Conservation (phyloP, 805 yeast genomes). For the Saturnispora silvae region DNA sequence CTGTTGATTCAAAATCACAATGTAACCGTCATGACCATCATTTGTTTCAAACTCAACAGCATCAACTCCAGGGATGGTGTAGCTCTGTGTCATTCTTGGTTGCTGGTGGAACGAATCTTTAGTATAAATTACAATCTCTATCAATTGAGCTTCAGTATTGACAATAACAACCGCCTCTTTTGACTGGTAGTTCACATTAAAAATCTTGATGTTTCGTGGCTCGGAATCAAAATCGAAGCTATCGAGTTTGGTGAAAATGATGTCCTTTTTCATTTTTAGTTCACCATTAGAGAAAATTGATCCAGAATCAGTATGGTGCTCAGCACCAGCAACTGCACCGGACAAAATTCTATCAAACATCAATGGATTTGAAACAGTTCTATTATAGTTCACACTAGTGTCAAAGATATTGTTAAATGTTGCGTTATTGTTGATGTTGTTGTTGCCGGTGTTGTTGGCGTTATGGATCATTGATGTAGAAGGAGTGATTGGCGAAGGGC, state of each 20-base stretch:
- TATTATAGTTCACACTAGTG: constrained; percentile 24
- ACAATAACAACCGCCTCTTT: constrained; percentile 55
- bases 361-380: constrained; percentile 31
- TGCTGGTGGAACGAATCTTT: constrained; percentile 21
- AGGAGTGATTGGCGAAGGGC: constrained; percentile 28
- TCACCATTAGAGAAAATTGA: constrained; percentile 18
- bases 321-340: constrained; percentile 26
- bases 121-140: constrained; percentile 37
- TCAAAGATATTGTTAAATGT: constrained; percentile 24
- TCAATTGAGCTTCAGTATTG: constrained; percentile 31
- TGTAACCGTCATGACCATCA: constrained; percentile 31
- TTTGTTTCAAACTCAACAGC: constrained; percentile 29
- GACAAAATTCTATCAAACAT: constrained; percentile 38
- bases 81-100: constrained; percentile 18
- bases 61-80: constrained; percentile 24
- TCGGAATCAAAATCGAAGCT: constrained; percentile 28
- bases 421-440: neutral
- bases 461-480: neutral
- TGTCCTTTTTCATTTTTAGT: constrained; percentile 45
- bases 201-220: constrained; percentile 25
- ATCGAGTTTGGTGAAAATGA: constrained; percentile 55
- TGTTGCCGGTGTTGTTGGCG: neutral
- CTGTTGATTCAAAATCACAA: constrained; percentile 31
- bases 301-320: constrained; percentile 17
- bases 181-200: constrained; percentile 34